Conservation (phyloP, 345 rosid species). For the Gossypioides kirkii region DNA sequence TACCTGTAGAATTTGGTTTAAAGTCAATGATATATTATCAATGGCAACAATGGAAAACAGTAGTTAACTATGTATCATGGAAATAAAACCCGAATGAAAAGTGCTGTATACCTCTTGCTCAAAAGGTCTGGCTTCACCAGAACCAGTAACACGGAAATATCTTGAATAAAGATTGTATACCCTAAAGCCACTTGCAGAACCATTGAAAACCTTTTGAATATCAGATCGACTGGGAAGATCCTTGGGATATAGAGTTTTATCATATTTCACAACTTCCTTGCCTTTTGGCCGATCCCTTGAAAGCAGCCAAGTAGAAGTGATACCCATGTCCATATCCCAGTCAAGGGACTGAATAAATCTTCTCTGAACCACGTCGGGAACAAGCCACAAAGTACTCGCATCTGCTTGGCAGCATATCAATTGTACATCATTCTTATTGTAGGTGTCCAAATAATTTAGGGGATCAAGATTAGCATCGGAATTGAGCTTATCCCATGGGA, state of each 20-base stretch:
- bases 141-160: constrained; percentile 86
- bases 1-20: constrained; percentile 36
- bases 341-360: constrained; percentile 75
- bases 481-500: constrained; percentile 60
- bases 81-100: background rate
- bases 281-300: constrained; percentile 89
- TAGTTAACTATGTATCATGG: background rate
- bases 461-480: constrained; percentile 58
- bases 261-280: constrained; percentile 79
- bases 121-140: constrained; percentile 85
- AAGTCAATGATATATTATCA: constrained; percentile 4
- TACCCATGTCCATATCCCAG: constrained; percentile 65
- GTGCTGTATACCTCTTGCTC: constrained; percentile 65
- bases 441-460: constrained; percentile 60
- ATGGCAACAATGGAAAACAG: background rate
- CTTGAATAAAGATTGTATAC: constrained; percentile 74
- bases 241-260: constrained; percentile 37
- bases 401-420: constrained; percentile 94
- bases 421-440: constrained; percentile 80
- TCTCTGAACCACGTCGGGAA: constrained; percentile 66
- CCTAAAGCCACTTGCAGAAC: constrained; percentile 71
- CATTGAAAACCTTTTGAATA: constrained; percentile 80
- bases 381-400: constrained; percentile 83
- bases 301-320: constrained; percentile 71
- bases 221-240: constrained; percentile 74